phyloP scores from a whole-genome alignment of 139 green algal genomes.

The Asterochloris erici region DNA sequence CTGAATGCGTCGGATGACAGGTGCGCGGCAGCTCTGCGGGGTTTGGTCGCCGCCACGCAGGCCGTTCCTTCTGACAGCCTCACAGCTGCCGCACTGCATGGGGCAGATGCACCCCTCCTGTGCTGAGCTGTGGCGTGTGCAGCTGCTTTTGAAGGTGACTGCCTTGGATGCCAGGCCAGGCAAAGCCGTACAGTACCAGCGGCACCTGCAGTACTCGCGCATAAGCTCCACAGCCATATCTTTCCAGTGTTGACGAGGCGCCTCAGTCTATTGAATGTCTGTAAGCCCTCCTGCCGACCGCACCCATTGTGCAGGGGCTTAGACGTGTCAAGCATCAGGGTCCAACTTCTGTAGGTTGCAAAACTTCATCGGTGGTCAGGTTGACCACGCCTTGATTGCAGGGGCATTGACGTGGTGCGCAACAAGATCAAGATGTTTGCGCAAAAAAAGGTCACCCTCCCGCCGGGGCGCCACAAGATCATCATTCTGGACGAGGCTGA shows the following conservation, averaged over 20 bases:
- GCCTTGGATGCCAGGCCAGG: too few relatives aligned
- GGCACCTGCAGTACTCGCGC: too few relatives aligned
- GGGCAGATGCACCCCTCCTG: background rate
- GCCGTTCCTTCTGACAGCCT: background rate
- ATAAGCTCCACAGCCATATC: too few relatives aligned
- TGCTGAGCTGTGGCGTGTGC: background rate
- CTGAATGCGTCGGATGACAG: conserved; percentile 98
- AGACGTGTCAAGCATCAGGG: too few relatives aligned
- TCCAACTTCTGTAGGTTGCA: too few relatives aligned
- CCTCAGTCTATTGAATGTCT: too few relatives aligned
- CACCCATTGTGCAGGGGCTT: too few relatives aligned
- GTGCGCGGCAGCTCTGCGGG: conserved; percentile 4
- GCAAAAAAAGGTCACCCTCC: conserved; percentile 96
- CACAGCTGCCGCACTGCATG: background rate
- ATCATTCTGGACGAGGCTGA: conserved; percentile 99
- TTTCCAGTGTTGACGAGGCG: too few relatives aligned
- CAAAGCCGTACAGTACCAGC: too few relatives aligned
- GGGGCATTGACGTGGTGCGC: conserved; percentile 97
- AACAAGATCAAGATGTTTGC: conserved; percentile 99
- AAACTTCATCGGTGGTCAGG: background rate
- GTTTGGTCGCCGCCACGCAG: background rate
- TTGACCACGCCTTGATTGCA: conserved; percentile 19
- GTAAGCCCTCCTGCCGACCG: too few relatives aligned
- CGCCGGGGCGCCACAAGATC: conserved; percentile 92
- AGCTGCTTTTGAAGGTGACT: background rate